A percentile compares a stretch with the other conserved stretches of the same genome.
Evolutionary conservation across 257 asterid genomes (phyloP).

Genomic region (Osmanthus fragrans): DNA sequence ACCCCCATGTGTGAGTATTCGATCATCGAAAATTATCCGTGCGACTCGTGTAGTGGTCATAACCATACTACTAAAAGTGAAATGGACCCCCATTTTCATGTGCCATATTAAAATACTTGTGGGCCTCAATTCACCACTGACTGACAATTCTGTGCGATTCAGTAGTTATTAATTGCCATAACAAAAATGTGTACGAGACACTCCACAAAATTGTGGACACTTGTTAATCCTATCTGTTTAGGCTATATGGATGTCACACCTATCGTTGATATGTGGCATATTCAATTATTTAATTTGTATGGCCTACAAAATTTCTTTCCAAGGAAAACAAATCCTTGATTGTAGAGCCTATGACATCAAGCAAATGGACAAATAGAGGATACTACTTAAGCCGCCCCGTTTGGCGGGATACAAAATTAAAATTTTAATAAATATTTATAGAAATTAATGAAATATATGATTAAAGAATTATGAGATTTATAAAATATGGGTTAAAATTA

Average conservation of each 20-base stretch:
- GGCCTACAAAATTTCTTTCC: not conserved
- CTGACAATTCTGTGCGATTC: not conserved
- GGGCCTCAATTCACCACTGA: not conserved
- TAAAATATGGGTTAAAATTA: too few species aligned
- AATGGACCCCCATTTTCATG: slow-evolving; percentile 28
- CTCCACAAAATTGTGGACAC: not conserved
- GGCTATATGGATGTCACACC: not conserved
- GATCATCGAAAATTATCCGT: too few species aligned
- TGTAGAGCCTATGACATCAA: not conserved
- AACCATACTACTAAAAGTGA: slow-evolving; percentile 11
- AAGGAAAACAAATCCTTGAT: not conserved
- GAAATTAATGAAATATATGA: too few species aligned
- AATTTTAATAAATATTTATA: too few species aligned
- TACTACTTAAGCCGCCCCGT: not conserved
- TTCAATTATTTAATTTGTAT: not conserved
- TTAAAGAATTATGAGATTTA: too few species aligned
- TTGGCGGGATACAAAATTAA: too few species aligned
- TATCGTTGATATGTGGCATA: not conserved
- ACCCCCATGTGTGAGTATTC: too few species aligned
- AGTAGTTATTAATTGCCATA: not conserved
- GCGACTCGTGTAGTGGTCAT: slow-evolving; percentile 1
- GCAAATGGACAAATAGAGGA: not conserved
- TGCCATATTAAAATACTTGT: slow-evolving; percentile 1
- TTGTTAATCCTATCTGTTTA: not conserved
- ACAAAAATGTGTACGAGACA: not conserved